Conservation (phyloP, 257 asterid genomes). For the Scutellaria barbata region DNA sequence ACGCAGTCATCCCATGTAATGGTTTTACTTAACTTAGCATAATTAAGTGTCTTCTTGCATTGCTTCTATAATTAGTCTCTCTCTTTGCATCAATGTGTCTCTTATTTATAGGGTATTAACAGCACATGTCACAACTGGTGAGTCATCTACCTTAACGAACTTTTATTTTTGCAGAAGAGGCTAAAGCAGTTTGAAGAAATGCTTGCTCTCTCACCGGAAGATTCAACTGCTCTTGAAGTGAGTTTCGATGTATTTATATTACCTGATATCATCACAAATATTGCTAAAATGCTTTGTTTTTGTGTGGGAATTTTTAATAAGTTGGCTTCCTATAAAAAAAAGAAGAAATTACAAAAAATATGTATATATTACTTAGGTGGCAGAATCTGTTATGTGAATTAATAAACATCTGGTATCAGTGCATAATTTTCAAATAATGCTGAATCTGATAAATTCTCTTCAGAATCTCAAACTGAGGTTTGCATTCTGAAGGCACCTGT, state of each 20-base stretch:
- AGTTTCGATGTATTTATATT: constrained; percentile 41
- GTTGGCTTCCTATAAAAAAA: not conserved
- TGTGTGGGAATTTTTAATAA: constrained; percentile 15
- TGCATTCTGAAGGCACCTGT: constrained; percentile 14
- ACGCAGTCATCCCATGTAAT: constrained; percentile 11
- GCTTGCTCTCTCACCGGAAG: constrained; percentile 68
- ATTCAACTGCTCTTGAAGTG: constrained; percentile 86
- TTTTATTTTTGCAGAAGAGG: constrained; percentile 62
- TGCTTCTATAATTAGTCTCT: constrained; percentile 14
- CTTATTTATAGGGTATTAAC: constrained; percentile 14
- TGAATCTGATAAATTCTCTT: constrained; percentile 25
- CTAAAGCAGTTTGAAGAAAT: constrained; percentile 76
- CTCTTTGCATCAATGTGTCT: constrained; percentile 1
- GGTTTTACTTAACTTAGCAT: constrained; percentile 16
- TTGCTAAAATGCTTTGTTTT: constrained; percentile 17
- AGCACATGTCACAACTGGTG: constrained; percentile 24
- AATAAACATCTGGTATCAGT: constrained; percentile 14
- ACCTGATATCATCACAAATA: constrained; percentile 25
- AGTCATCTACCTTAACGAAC: constrained; percentile 23
- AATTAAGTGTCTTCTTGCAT: constrained; percentile 25
- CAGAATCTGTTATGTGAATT: not conserved
- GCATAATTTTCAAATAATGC: not conserved
- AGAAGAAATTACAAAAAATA: too few species aligned
- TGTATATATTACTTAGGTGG: too few species aligned
- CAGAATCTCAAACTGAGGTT: not conserved